phyloP scores from a whole-genome alignment of 495 filamentous ascomycete genomes.

The Aspergillus mulundensis region DNA sequence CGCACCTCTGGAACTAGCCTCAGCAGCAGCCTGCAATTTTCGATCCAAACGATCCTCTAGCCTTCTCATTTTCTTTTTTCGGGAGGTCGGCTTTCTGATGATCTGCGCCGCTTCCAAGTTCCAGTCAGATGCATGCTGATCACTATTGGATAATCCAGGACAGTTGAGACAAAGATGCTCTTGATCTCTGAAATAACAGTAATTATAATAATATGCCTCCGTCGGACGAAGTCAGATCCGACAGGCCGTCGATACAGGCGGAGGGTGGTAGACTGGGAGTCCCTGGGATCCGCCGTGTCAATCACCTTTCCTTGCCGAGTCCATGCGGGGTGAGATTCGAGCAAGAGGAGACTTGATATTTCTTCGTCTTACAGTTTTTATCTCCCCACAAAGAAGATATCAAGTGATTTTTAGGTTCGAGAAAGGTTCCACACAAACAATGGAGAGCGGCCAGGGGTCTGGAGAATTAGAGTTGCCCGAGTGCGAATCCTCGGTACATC shows the following conservation, averaged over 20 bases:
- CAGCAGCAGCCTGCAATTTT: slow-evolving; percentile 8
- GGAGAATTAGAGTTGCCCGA: slow-evolving; percentile 17
- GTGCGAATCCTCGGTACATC: slow-evolving; percentile 23
- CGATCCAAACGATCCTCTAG: slow-evolving; percentile 2
- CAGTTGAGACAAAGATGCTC: neutral
- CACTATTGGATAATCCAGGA: neutral
- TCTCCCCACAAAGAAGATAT: neutral
- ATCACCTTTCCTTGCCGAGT: neutral
- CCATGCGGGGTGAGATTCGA: neutral
- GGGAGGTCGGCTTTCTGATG: neutral
- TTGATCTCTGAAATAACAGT: neutral
- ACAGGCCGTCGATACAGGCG: neutral
- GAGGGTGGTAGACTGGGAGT: neutral
- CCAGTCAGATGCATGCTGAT: neutral
- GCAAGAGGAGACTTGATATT: neutral
- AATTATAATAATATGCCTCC: too few species aligned
- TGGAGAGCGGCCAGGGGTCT: slow-evolving; percentile 7
- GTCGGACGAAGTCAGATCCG: neutral
- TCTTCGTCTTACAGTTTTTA: neutral
- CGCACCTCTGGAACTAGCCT: slow-evolving; percentile 7
- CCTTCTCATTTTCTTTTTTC: neutral
- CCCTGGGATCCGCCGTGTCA: neutral
- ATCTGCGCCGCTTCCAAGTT: neutral
- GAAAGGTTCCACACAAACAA: slow-evolving; percentile 3
- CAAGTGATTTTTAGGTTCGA: neutral